Conservation (phyloP, 78 protist species). For the Dictyostelium purpureum region DNA sequence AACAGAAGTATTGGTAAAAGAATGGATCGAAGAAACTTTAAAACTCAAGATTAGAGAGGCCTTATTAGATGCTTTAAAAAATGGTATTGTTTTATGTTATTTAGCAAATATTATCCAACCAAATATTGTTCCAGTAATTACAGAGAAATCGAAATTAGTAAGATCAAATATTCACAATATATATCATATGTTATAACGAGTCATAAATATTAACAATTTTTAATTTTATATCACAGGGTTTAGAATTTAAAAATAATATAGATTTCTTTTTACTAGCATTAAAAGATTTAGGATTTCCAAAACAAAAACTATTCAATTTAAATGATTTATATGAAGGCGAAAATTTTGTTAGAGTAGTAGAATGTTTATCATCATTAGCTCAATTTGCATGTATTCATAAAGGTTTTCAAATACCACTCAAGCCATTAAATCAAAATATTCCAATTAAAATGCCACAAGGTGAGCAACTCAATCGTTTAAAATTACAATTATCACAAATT, state of each 20-base stretch:
- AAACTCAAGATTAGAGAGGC: conserved; percentile 20
- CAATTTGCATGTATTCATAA: background rate
- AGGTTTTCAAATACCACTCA: conserved; percentile 12
- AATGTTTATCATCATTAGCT: conserved; percentile 11
- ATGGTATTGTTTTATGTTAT: conserved; percentile 57
- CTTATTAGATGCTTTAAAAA: conserved; percentile 16
- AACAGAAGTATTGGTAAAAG: conserved; percentile 28
- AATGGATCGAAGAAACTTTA: conserved; percentile 53
- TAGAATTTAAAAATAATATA: conserved; percentile 24
- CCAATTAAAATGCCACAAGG: conserved; percentile 20
- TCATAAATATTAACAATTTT: background rate
- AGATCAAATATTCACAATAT: background rate
- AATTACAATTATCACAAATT: conserved; percentile 17
- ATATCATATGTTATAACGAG: too few species aligned
- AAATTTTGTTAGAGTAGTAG: conserved; percentile 40
- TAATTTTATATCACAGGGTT: background rate
- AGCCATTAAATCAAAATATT: background rate
- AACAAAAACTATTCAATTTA: conserved; percentile 12
- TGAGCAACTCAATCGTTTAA: conserved; percentile 10
- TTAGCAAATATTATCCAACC: conserved; percentile 16
- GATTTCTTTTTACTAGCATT: conserved; percentile 51
- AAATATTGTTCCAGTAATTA: conserved; percentile 27
- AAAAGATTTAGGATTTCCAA: conserved; percentile 52
- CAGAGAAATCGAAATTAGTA: conserved; percentile 35
- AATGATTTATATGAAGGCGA: conserved; percentile 41